A percentile compares a stretch with the other conserved stretches of the same genome.
Evolutionary conservation across 2,329 filamentous ascomycete genomes (phyloP).

Genomic region (Rhinocladiella mackenziei): DNA sequence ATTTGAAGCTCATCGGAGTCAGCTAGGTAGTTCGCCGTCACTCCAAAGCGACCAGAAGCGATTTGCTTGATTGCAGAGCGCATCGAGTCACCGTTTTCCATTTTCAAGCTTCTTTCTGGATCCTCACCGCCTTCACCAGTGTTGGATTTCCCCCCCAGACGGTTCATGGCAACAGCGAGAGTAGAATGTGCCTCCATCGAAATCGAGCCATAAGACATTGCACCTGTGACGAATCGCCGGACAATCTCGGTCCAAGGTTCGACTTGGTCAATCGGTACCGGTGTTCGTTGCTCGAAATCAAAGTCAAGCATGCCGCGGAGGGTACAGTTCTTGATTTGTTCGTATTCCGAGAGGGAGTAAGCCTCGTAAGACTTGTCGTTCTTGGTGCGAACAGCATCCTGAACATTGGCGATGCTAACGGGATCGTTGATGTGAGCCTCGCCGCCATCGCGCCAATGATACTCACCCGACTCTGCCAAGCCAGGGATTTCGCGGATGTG

Average conservation of each 20-base stretch:
- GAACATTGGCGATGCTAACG: conserved; percentile 90
- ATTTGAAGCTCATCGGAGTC: conserved; percentile 96
- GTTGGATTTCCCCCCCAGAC: conserved; percentile 93
- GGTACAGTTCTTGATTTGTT: conserved; percentile 95
- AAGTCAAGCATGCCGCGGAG: conserved; percentile 92
- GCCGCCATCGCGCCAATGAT: conserved; percentile 96
- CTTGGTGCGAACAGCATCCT: conserved; percentile 93
- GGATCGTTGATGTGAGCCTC: conserved; percentile 95
- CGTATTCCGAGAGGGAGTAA: conserved; percentile 87
- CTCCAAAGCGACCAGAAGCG: conserved; percentile 91
- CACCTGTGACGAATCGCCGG: conserved; percentile 90
- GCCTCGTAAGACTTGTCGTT: conserved; percentile 98
- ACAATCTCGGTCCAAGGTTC: conserved; percentile 98
- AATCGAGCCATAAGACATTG: conserved; percentile 98
- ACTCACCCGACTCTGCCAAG: conserved; percentile 88
- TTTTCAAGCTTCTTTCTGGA: conserved; percentile 76
- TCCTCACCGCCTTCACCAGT: conserved; percentile 97
- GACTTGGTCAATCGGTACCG: conserved; percentile 92
- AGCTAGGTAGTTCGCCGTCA: conserved; percentile 89
- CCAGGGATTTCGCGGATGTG: conserved; percentile 72
- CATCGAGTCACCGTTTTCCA: conserved; percentile 94
- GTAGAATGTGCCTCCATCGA: conserved; percentile 98
- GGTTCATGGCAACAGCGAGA: conserved; percentile 92
- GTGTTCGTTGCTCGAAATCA: conserved; percentile 79
- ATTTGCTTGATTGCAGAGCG: conserved; percentile 97